Evolutionary conservation across 192 early-diverging fungal species (phyloP).

Genomic region (Coemansia aciculifera): DNA sequence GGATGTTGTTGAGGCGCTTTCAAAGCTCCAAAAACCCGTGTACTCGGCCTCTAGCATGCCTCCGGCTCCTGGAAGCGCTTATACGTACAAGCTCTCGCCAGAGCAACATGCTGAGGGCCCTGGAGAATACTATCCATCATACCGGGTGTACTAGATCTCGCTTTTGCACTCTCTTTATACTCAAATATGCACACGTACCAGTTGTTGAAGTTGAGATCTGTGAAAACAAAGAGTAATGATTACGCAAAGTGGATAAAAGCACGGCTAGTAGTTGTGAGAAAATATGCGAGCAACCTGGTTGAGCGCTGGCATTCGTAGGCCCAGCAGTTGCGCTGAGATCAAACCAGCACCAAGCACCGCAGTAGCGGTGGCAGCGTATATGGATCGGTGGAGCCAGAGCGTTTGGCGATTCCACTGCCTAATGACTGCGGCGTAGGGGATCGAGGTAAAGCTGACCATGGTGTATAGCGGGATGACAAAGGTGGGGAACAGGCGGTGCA

Average conservation of each 20-base stretch:
- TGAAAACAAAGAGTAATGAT: background rate
- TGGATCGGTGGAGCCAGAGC: slow-evolving; percentile 34
- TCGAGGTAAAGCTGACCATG: slow-evolving; percentile 91
- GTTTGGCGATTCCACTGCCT: slow-evolving; percentile 40
- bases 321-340: slow-evolving; percentile 19
- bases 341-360: slow-evolving; percentile 12
- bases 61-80: slow-evolving; percentile 55
- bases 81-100: slow-evolving; percentile 55
- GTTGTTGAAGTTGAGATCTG: background rate
- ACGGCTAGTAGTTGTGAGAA: background rate
- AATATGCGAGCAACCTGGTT: slow-evolving; percentile 12
- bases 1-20: slow-evolving; percentile 56
- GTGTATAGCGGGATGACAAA: slow-evolving; percentile 87
- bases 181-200: background rate
- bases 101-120: slow-evolving; percentile 43
- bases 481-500: slow-evolving; percentile 74
- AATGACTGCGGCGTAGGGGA: slow-evolving; percentile 77
- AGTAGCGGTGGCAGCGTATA: slow-evolving; percentile 7
- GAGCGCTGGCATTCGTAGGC: slow-evolving; percentile 13
- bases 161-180: background rate
- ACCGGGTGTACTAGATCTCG: slow-evolving; percentile 43
- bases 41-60: slow-evolving; percentile 59
- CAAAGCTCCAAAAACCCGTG: slow-evolving; percentile 52
- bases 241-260: background rate
- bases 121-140: slow-evolving; percentile 55